Conservation (phyloP, 495 filamentous ascomycete species). For the Letharia columbiana region DNA sequence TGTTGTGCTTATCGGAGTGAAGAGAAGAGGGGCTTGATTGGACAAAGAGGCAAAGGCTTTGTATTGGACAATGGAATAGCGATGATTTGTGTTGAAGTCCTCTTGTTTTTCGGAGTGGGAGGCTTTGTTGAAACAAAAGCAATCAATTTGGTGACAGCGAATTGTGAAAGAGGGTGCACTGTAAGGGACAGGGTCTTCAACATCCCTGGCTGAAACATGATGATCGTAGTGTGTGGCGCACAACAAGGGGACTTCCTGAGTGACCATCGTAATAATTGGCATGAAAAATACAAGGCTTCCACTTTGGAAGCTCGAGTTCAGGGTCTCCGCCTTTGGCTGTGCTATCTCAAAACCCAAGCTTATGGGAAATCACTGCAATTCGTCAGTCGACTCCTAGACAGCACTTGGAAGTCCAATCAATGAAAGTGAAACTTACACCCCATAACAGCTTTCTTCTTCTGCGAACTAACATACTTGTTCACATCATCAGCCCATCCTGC, state of each 20-base stretch:
- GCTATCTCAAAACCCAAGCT: conserved; percentile 23
- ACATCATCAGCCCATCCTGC: conserved; percentile 78
- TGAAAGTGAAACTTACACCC: conserved; percentile 40
- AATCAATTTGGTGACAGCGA: neutral
- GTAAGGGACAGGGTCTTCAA: neutral
- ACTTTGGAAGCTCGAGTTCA: neutral
- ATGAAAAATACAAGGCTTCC: neutral
- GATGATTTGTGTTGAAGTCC: neutral
- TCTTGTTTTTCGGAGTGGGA: neutral
- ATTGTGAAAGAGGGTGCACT: neutral
- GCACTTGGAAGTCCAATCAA: neutral
- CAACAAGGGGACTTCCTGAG: neutral
- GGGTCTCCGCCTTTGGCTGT: neutral
- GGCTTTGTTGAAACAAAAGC: neutral
- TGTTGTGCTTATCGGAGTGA: neutral
- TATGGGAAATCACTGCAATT: conserved; percentile 21
- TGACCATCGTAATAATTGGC: neutral
- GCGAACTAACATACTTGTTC: conserved; percentile 69
- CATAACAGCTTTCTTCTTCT: conserved; percentile 75
- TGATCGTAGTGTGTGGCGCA: neutral
- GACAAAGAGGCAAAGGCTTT: neutral
- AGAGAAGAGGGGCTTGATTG: neutral
- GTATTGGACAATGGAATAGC: neutral
- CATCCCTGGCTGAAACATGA: neutral
- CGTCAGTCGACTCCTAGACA: conserved; percentile 1